A percentile compares a stretch with the other conserved stretches of the same genome.
These are phyloP conservation scores for Aschersonia sp. DNA, from an alignment of 2,329 filamentous ascomycete genomes.

Conservation along the genomic window DNA sequence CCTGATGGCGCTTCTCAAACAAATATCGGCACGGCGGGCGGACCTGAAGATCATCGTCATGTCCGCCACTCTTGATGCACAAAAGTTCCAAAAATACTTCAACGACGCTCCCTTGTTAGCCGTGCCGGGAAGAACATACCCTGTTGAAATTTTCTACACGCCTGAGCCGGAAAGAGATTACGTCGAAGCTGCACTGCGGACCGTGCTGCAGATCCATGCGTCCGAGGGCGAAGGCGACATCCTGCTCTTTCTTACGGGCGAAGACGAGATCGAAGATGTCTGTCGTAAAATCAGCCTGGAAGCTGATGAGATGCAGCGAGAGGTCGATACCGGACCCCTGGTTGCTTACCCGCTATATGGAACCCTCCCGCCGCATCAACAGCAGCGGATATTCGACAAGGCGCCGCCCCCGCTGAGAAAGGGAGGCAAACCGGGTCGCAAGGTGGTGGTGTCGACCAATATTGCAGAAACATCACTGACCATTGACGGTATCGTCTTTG, in stretches of 20 bases:
- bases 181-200: constrained; percentile 85
- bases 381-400: constrained; percentile 89
- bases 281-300: constrained; percentile 84
- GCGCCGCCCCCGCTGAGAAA: constrained; percentile 59
- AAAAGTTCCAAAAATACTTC: constrained; percentile 98
- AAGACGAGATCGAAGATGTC: constrained; percentile 97
- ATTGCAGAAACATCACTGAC: constrained; percentile 96
- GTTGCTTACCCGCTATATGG: constrained; percentile 90
- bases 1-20: constrained; percentile 89
- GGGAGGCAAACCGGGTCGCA: constrained; percentile 78
- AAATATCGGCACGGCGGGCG: constrained; percentile 64
- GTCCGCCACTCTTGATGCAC: constrained; percentile 91
- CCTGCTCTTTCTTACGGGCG: constrained; percentile 86
- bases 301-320: constrained; percentile 78
- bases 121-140: constrained; percentile 87
- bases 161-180: constrained; percentile 93
- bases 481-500: constrained; percentile 97
- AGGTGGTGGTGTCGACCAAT: constrained; percentile 89
- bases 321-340: constrained; percentile 82
- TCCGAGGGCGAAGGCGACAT: constrained; percentile 88
- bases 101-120: constrained; percentile 84
- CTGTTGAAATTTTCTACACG: constrained; percentile 97
- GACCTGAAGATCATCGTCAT: constrained; percentile 99
- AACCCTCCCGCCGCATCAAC: constrained; percentile 78
- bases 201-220: constrained; percentile 91